Evolutionary conservation across 148 eudicot species (phyloP), one percentile per base, ranked within the genome.

Genomic region (Persicaria tinctoria): DNA sequence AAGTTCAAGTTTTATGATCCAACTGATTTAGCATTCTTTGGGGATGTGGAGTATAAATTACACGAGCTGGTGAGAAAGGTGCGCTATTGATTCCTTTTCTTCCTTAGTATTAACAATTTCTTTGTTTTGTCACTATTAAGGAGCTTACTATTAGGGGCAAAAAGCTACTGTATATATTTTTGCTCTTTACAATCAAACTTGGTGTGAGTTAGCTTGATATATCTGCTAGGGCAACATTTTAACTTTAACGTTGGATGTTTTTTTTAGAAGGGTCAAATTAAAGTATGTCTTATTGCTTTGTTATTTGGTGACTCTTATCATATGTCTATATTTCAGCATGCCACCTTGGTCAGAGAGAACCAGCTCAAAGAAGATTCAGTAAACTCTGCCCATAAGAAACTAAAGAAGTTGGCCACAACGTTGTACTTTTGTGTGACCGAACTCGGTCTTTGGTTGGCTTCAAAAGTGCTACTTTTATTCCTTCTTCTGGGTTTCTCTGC

Each of bases 381-480:
- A 66, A 41, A 66, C 46, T 66, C 90, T 75, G 75, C 83, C 32
- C 79, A 62, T 68, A 82, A 70, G 60, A 89, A 81, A 77, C 78
- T 95, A 51, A 57, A 72, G 16, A 92, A 85, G 80, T 79, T 89
- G 51, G 75, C 74, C 14, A 78, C 82, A 6, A 79, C 89, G 8
- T 85, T 86, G 46, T 46, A 55, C 77, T 92, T 84, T 73, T 95
- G 99, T 83, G 78, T 90, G 78, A 47, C 45, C 9, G 94, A 90
- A 78, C 92, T 95, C 51, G 99, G 99, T 68, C 73, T 90, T 76
- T 95, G 94, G 96, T 79, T 90, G 72, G 88, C 94, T 73, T 62
- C 76, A 47, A 86, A 95, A 97, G 97, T 92, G 82, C 11, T 66
- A 41, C 8, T 66, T 13, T 41, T 66, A 11, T 47, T 23, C 13